These are phyloP conservation scores for Ocimum tenuiflorum DNA, from an alignment of 257 asterid species.

Conservation along the genomic window DNA sequence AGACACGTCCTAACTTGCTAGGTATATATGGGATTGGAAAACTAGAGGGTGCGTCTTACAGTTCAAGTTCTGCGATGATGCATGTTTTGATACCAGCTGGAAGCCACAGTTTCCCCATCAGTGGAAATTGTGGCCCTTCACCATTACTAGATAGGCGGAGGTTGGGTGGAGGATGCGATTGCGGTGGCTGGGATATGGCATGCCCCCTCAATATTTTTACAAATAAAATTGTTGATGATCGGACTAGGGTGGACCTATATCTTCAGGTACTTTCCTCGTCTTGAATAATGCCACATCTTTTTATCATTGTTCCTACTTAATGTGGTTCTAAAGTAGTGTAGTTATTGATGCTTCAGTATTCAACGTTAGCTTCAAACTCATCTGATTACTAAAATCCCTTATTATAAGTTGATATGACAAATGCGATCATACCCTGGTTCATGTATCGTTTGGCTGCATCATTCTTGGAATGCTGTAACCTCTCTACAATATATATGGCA, in stretches of 20 bases:
- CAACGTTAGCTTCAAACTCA: not conserved
- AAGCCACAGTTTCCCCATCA: slow-evolving; percentile 56
- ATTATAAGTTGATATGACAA: not conserved
- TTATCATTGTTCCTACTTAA: not conserved
- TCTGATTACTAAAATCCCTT: not conserved
- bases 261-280: slow-evolving; percentile 47
- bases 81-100: slow-evolving; percentile 83
- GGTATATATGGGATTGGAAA: slow-evolving; percentile 29
- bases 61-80: slow-evolving; percentile 30
- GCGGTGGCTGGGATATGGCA: slow-evolving; percentile 99
- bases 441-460: not conserved
- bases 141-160: slow-evolving; percentile 83
- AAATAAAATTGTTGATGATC: slow-evolving; percentile 30
- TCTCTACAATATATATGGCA: no score
- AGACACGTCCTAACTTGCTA: slow-evolving; percentile 27
- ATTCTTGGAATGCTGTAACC: no score
- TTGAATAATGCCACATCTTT: not conserved
- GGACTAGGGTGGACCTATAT: slow-evolving; percentile 37
- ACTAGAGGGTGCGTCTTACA: slow-evolving; percentile 20
- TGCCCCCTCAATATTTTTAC: slow-evolving; percentile 63
- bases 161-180: slow-evolving; percentile 83
- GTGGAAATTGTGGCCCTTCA: slow-evolving; percentile 53
- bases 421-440: not conserved
- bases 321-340: no score
- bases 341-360: not conserved